Conservation (phyloP, 306 rosid genomes). For the Hippophae gyantsensis region DNA sequence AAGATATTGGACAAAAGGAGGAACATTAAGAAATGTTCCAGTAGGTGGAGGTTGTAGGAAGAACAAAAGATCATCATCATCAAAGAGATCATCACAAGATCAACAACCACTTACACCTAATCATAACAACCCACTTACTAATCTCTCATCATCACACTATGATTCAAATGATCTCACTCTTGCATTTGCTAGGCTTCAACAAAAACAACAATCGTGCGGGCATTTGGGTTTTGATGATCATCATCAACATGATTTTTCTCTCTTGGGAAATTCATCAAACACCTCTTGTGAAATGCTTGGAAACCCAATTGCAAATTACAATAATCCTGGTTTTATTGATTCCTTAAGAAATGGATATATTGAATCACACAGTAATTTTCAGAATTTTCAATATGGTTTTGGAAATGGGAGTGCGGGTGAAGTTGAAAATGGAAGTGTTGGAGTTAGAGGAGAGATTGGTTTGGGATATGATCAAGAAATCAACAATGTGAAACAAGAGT, state of each 20-base stretch:
- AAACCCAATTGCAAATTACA: slow-evolving; percentile 2
- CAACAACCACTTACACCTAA: slow-evolving; percentile 46
- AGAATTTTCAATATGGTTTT: slow-evolving; percentile 43
- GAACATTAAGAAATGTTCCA: slow-evolving; percentile 90
- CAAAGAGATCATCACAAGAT: slow-evolving; percentile 47
- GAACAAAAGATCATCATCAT: slow-evolving; percentile 60
- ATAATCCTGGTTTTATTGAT: slow-evolving; percentile 43
- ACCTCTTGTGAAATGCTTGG: slow-evolving; percentile 31
- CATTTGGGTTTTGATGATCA: slow-evolving; percentile 45
- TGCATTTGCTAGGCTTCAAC: slow-evolving; percentile 70
- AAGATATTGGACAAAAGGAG: slow-evolving; percentile 97
- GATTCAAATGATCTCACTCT: slow-evolving; percentile 66
- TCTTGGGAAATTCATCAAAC: slow-evolving; percentile 28
- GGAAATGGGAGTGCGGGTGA: slow-evolving; percentile 49
- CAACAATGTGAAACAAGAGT: slow-evolving; percentile 70
- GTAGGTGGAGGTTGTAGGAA: slow-evolving; percentile 94
- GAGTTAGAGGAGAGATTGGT: slow-evolving; percentile 41
- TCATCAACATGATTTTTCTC: slow-evolving; percentile 32
- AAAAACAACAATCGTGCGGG: slow-evolving; percentile 43
- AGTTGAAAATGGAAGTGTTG: slow-evolving; percentile 35
- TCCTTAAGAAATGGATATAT: slow-evolving; percentile 51
- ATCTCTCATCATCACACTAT: slow-evolving; percentile 34
- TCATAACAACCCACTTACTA: slow-evolving; percentile 26
- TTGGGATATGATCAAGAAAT: slow-evolving; percentile 36
- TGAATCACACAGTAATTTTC: slow-evolving; percentile 33